Base-by-base conservation (phyloP, 176 grass and related monocot genomes). In the Oryza glumipatula region DNA sequence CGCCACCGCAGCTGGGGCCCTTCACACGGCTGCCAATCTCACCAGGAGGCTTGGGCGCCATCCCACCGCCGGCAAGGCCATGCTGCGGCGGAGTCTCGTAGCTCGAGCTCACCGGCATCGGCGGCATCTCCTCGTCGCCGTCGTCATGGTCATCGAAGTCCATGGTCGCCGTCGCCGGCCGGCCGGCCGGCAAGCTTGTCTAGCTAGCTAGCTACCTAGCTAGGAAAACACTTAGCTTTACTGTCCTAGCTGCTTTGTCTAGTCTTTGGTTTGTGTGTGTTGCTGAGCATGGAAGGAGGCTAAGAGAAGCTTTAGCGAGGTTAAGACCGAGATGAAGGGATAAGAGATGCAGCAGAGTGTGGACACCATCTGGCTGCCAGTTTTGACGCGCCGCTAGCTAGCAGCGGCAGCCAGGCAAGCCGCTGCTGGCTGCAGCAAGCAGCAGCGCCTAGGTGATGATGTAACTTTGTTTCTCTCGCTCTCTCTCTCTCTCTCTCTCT, bases 81-180 rank as follows among this genome's bases (percentile, higher is more conserved):
- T 48, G 1, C 47, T 36, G 33, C 78, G 70, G 77, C 10, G 77
- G 70, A 2, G 76, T 38, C 48, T 89, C 92, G 84, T 91, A 94
- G 92, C 86, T 87, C 33, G 92, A 91, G 70, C 84, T 88, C 14
- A 91, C 67, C 9, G 92, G 81, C 80, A 91, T 79, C 54, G 64
- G 76, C 66, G 61, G 41, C 77, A 78, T 81, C 80, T 89, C 89
- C 77, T 94, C 92, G 46, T 89, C 86, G 61, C 82, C 89, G 43
- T 86, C 89, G 4, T 91, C 86, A 44, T 89, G 80, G 77, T 94
- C 89, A 60, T 94, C 92, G 68, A 89, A 94, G 76, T 94, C 92
- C 92, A 94, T 94, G 80, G 58, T 39, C 77, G 41, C 22, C 72
- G 66, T 47, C 68, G 15, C 54, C 76, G 32, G 22, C 5, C 58